Base-by-base conservation (phyloP, 2,329 filamentous ascomycete genomes). In the Delphinella strobiligena region DNA sequence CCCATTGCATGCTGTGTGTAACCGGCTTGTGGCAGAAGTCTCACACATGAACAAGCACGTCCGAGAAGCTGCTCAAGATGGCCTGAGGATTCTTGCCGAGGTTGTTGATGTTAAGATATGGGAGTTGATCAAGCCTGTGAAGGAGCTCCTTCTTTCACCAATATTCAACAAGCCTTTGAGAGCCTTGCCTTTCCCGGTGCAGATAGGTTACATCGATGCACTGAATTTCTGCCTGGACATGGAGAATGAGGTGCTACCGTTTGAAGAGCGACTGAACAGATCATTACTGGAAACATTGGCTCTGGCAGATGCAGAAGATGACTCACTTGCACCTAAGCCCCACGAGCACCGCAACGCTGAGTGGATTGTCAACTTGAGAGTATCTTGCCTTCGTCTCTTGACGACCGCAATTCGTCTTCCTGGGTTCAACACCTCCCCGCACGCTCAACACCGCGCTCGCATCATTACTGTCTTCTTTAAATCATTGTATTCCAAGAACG, bases 391-490 rank as follows among this genome's bases (percentile, higher is more conserved):
- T 53, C 86, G 82, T 45, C 78, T 98, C 30, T 67, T 99, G 29
- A 94, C 87, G 36, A 93, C 86, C 43, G 91, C 91, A 0, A 94
- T 96, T 74, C 75, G 79, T 32, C 91, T 94, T 55, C 83, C 89
- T 4, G 89, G 95, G 24, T 96, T 95, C 56, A 80, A 80, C 44
- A 86, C 84, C 39, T 78, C 75, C 1, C 78, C 82, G 47, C 69
- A 71, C 31, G 75, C 68, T 30, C 67, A 71, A 44, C 64, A 69
- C 44, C 69, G 76, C 33, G 60, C 60, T 24, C 61, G 60, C 22
- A 93, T 96, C 35, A 88, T 98, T 14, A 79, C 84, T 0, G 87
- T 96, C 1, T 98, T 98, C 64, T 99, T 99, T 72, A 96, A 95
- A 55, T 93, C 85, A 29, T 69, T 98, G 1, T 98, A 98, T 59